phyloP scores from a whole-genome alignment of 2,329 filamentous ascomycete genomes.

The Neoascochyta sp. region DNA sequence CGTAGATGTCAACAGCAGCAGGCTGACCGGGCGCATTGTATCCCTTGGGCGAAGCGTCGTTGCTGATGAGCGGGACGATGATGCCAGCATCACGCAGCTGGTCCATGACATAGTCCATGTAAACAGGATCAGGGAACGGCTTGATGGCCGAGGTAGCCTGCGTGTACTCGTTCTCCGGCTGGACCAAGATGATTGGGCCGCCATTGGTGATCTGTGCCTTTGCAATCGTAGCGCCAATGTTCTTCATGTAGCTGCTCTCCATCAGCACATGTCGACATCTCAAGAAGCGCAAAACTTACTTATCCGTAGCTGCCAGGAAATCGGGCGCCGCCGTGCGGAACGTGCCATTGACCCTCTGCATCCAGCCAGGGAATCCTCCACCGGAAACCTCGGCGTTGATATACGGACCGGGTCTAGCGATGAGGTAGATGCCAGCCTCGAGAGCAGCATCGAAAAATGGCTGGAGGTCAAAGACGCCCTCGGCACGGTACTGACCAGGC shows the following conservation, averaged over 20 bases:
- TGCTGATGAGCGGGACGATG: conserved; percentile 70
- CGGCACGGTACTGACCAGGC: conserved; percentile 63
- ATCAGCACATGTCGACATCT: conserved; percentile 5
- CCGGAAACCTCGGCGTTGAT: conserved; percentile 76
- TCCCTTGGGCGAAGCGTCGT: conserved; percentile 62
- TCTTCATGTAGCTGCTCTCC: conserved; percentile 53
- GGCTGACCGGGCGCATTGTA: conserved; percentile 61
- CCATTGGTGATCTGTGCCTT: conserved; percentile 78
- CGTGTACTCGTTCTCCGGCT: conserved; percentile 80
- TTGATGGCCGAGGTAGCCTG: conserved; percentile 46
- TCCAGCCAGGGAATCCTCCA: conserved; percentile 78
- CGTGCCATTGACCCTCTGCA: conserved; percentile 63
- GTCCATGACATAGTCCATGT: conserved; percentile 67
- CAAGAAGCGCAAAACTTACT: conserved; percentile 51
- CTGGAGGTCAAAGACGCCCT: conserved; percentile 68
- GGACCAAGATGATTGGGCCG: conserved; percentile 72
- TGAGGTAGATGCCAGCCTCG: conserved; percentile 70
- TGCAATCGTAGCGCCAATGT: conserved; percentile 64
- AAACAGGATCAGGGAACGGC: conserved; percentile 62
- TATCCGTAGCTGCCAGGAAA: conserved; percentile 64
- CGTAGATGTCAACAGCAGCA: conserved; percentile 62
- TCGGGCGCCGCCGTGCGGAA: conserved; percentile 60
- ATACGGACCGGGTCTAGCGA: conserved; percentile 67
- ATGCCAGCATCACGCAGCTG: conserved; percentile 66
- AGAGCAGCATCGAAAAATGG: conserved; percentile 74